Base-by-base conservation (phyloP, 257 asterid genomes). In the Plantago major region DNA sequence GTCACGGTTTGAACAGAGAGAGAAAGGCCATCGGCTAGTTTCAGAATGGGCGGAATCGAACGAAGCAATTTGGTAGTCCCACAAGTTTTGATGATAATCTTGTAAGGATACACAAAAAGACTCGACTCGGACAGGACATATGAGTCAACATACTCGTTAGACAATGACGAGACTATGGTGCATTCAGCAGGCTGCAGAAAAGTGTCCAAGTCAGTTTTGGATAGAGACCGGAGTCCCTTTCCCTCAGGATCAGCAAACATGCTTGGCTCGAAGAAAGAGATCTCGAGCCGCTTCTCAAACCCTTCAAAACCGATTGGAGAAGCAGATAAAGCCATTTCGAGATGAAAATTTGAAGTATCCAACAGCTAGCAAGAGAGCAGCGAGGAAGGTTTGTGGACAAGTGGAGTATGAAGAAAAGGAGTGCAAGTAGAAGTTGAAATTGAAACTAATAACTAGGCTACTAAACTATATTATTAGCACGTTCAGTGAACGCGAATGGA, bases 251-350 rank as follows among this genome's bases (percentile, higher is more conserved):
- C 77, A 48, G 74, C 28, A 45, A 58, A 42, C n/a, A 40, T 58
- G 28, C n/a, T 42, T 58, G 63, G 46, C 71, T 73, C 67, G 17
- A 65, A 66, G 60, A 77, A 77, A 8, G 73, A 58, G 42, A 77
- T 66, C 60, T 77, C 82, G 14, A 77, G 82, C 71, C 82, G 62
- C 55, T 77, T 77, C 26, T 77, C 79, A 44, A 69, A 77, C 10
- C 82, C 79, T 73, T 77, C 82, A 14, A 73, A 77, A 10, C 76
- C 82, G 28, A 69, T 73, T 5, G 76, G 37, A 54, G 82, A 76
- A 42, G 54, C 68, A 6, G 69, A 59, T 19, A 73, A 30, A 15
- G 58, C 73, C 78, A 76, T 67, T 62, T 69, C 56, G 43, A 58
- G 16, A 42, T 42, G 52, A 50, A 18, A 70, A 46, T 10, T 9